Evolutionary conservation across 2,329 filamentous ascomycete species (phyloP).

Genomic region (Ustilaginoidea virens): DNA sequence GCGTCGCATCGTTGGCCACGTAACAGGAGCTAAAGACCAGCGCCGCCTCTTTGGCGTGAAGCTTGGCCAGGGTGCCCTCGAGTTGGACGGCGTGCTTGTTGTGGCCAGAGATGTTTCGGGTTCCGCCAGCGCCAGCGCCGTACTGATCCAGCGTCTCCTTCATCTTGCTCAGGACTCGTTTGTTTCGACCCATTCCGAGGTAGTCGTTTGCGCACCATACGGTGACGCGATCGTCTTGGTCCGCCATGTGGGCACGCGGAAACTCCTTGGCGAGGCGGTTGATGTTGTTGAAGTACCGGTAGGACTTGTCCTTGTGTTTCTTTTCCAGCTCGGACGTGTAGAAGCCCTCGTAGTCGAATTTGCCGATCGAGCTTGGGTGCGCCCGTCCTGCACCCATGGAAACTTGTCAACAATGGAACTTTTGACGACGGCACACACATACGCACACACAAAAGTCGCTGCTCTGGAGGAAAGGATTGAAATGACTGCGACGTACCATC

Average conservation of each 20-base stretch:
- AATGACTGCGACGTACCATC: conserved; percentile 28
- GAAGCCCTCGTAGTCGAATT: conserved; percentile 84
- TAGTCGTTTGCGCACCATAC: conserved; percentile 99
- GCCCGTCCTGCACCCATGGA: conserved; percentile 2
- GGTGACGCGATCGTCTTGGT: conserved; percentile 70
- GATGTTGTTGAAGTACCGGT: conserved; percentile 99
- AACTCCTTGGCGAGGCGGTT: conserved; percentile 95
- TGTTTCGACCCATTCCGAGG: conserved; percentile 91
- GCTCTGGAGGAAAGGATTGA: too few species aligned
- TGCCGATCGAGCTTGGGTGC: conserved; percentile 21
- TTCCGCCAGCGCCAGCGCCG: conserved; percentile 87
- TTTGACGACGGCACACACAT: not conserved
- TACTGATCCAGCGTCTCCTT: conserved; percentile 90
- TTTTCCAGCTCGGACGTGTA: conserved; percentile 84
- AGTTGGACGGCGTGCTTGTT: conserved; percentile 84
- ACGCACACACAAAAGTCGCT: too few species aligned
- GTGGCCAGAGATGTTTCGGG: conserved; percentile 94
- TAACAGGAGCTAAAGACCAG: conserved; percentile 97
- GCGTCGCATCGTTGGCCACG: conserved; percentile 91
- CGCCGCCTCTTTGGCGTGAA: conserved; percentile 84
- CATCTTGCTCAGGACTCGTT: conserved; percentile 76
- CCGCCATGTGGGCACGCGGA: conserved; percentile 81
- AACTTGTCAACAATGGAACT: conserved; percentile 1
- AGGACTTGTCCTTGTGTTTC: conserved; percentile 99
- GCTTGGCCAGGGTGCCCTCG: conserved; percentile 66